These are phyloP conservation scores for Teunomyces stri DNA, from an alignment of 805 yeast species.

Conservation along the genomic window DNA sequence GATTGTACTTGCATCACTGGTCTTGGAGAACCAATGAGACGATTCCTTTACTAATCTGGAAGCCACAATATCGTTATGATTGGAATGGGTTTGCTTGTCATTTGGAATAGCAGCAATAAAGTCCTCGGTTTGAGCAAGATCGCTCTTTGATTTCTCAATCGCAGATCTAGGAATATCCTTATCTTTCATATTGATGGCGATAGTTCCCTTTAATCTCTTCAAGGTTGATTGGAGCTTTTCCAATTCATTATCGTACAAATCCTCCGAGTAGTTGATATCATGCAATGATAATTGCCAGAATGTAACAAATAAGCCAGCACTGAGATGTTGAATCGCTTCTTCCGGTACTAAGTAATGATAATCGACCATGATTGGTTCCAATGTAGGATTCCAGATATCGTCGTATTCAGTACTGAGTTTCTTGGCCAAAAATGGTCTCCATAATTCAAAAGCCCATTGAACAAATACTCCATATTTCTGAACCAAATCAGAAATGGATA, in stretches of 20 bases:
- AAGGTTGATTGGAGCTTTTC: slow-evolving; percentile 36
- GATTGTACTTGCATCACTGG: background rate
- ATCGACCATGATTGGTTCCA: slow-evolving; percentile 4
- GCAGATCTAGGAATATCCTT: slow-evolving; percentile 18
- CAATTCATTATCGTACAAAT: slow-evolving; percentile 49
- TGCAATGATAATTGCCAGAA: slow-evolving; percentile 77
- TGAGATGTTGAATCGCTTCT: slow-evolving; percentile 19
- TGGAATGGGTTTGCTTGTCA: slow-evolving; percentile 47
- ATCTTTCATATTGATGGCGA: slow-evolving; percentile 26
- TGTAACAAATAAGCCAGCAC: slow-evolving; percentile 46
- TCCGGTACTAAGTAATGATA: background rate
- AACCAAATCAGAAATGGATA: slow-evolving; percentile 41
- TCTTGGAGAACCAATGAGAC: slow-evolving; percentile 37
- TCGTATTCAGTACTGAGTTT: slow-evolving; percentile 15
- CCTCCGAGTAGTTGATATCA: slow-evolving; percentile 59
- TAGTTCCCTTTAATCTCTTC: slow-evolving; percentile 33
- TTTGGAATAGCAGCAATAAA: slow-evolving; percentile 27
- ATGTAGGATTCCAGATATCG: slow-evolving; percentile 2
- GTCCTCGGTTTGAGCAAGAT: slow-evolving; percentile 19
- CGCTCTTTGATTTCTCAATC: slow-evolving; percentile 24
- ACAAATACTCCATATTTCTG: slow-evolving; percentile 45
- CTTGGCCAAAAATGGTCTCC: slow-evolving; percentile 54
- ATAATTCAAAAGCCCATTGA: slow-evolving; percentile 72
- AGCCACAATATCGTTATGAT: slow-evolving; percentile 32
- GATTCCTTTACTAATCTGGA: slow-evolving; percentile 27